Percentiles rank a stretch among this genome's conserved stretches.
Conservation (phyloP, 1,284 basidiomycete genomes). For the Chalciporus sp. region DNA sequence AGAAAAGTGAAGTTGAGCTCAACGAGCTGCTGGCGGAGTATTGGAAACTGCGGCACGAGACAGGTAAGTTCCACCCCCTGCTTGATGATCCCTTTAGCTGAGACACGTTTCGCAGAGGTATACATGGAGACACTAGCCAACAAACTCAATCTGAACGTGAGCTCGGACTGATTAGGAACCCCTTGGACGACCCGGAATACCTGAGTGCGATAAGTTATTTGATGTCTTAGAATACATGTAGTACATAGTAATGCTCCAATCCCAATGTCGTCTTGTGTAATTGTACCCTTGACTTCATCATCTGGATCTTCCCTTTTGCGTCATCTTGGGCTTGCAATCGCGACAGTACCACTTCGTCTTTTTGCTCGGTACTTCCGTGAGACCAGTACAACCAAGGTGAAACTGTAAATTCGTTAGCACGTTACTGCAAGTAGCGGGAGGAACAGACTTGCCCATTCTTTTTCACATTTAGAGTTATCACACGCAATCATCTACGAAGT, state of each 20-base stretch:
- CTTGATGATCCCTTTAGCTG: conserved; percentile 5
- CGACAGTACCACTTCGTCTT: conserved; percentile 73
- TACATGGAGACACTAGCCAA: conserved; percentile 83
- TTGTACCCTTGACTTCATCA: conserved; percentile 8
- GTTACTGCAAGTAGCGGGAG: conserved; percentile 1
- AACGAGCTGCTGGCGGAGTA: conserved; percentile 80
- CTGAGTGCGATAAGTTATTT: conserved; percentile 22
- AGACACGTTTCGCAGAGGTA: conserved; percentile 50
- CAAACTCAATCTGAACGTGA: conserved; percentile 60
- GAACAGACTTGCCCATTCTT: conserved; percentile 70
- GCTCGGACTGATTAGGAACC: conserved; percentile 35
- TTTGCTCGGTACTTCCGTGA: conserved; percentile 60
- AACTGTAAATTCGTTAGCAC: conserved; percentile 49
- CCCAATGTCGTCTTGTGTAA: conserved; percentile 1
- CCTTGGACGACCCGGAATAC: not conserved
- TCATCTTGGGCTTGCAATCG: conserved; percentile 48
- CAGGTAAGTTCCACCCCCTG: conserved; percentile 48
- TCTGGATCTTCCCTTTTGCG: conserved; percentile 32
- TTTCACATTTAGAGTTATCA: conserved; percentile 65
- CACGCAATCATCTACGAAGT: conserved; percentile 78
- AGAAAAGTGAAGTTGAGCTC: conserved; percentile 71
- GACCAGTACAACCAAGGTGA: conserved; percentile 71
- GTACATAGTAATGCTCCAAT: conserved; percentile 1
- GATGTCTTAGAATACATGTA: conserved; percentile 22
- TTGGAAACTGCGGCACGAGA: conserved; percentile 76